Evolutionary conservation across 2,329 filamentous ascomycete genomes (phyloP).

Genomic region (Aspergillus fijiensis): DNA sequence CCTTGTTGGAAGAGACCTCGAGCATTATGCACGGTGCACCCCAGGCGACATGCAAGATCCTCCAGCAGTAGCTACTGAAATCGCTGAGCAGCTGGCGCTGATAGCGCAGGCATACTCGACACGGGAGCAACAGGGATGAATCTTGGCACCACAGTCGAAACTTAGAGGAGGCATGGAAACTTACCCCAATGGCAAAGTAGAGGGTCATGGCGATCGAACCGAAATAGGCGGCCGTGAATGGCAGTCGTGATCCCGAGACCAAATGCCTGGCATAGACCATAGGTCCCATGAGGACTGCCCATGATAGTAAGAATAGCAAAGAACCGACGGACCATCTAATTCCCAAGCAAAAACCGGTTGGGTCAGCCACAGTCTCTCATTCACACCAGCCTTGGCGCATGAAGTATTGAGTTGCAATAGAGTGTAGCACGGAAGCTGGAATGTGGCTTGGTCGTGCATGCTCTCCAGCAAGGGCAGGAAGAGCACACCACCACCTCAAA

Average conservation of each 20-base stretch:
- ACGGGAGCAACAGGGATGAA: background rate
- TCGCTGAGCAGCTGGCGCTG: conserved; percentile 3
- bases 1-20: background rate
- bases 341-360: conserved; percentile 24
- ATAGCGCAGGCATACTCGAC: conserved; percentile 3
- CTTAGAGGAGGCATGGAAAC: conserved; percentile 43
- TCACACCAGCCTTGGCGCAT: background rate
- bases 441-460: conserved; percentile 11
- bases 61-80: conserved; percentile 1
- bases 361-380: conserved; percentile 23
- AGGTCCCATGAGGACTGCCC: conserved; percentile 92
- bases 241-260: conserved; percentile 77
- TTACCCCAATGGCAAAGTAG: conserved; percentile 88
- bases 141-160: background rate
- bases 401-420: conserved; percentile 1
- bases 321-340: conserved; percentile 92
- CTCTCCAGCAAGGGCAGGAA: conserved; percentile 25
- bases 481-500: conserved; percentile 20
- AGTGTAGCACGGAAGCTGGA: conserved; percentile 7
- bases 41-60: conserved; percentile 6
- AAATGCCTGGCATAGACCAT: conserved; percentile 80
- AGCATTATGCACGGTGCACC: background rate
- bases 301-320: conserved; percentile 83
- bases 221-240: conserved; percentile 94
- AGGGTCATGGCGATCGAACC: conserved; percentile 86